Base-by-base conservation (phyloP, 345 rosid species). In the Triadica sebifera region DNA sequence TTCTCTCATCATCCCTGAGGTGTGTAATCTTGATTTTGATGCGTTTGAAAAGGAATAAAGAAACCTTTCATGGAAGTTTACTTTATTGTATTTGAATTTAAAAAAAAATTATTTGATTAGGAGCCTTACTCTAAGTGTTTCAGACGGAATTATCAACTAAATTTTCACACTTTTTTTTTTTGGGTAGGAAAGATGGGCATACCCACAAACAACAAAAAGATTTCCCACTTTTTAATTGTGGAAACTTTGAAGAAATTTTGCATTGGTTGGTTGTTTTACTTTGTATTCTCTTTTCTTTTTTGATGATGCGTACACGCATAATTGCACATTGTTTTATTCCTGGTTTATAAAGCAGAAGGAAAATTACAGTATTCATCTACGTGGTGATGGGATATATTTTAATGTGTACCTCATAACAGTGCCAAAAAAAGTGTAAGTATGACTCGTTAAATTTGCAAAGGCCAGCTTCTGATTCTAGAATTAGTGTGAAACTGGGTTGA, bases 281-380 rank as follows among this genome's bases (percentile, higher is more conserved):
- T 25, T 29, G 4, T 24, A 12, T 12, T 37, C 34, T 24, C 66
- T 55, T 66, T n/a, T 45, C 50, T 7, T 65, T 51, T n/a, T 12
- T 74, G 57, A 56, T 74, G 56, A 74, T 38, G 70, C 51, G 64
- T 43, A 34, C 10, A 25, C 46, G 47, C 67, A 61, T 39, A 57
- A 52, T 12, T 49, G 75, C 15, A 58, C 53, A 47, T 29, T 29
- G 45, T 72, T 72, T 72, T 58, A 25, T 6, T 43, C 52, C 11
- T 53, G 6, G 45, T 64, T 53, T 49, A 4, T 45, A 53, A 55
- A 65, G 46, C 24, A 17, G 63, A 24, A 39, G 53, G 39, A 19
- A 74, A 53, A 2, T 39, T 22, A 41, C 41, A 39, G 67, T 17
- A 52, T 39, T 24, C 55, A 13, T 24, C 15, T 0, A 19, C 34